Evolutionary conservation across 495 filamentous ascomycete species (phyloP).

Genomic region (Annulohypoxylon stygium): DNA sequence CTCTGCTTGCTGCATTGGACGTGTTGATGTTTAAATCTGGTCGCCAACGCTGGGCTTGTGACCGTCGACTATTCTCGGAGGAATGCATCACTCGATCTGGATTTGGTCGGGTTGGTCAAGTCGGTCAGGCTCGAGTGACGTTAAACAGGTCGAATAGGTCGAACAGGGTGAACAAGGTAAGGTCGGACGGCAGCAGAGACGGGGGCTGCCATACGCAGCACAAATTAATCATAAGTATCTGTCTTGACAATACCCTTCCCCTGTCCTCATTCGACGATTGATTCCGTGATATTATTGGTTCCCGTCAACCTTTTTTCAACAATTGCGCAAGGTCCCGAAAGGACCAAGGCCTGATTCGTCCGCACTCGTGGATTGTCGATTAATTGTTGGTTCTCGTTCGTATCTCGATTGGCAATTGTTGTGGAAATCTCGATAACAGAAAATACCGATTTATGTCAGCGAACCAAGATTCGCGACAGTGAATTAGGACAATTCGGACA

Average conservation of each 20-base stretch:
- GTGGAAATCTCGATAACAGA: background rate
- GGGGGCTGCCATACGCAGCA: constrained; percentile 48
- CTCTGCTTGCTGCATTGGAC: constrained; percentile 31
- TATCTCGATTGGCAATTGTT: background rate
- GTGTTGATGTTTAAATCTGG: constrained; percentile 53
- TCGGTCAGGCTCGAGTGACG: constrained; percentile 1
- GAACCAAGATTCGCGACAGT: constrained; percentile 11
- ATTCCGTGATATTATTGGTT: constrained; percentile 14
- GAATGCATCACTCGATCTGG: constrained; percentile 48
- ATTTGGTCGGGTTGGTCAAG: constrained; percentile 20
- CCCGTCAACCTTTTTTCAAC: background rate
- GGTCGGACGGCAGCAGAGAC: constrained; percentile 43
- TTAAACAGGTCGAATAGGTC: background rate
- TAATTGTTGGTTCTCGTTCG: background rate
- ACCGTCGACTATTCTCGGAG: constrained; percentile 49
- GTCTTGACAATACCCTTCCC: constrained; percentile 11
- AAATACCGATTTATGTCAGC: constrained; percentile 14
- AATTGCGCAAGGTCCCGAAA: background rate
- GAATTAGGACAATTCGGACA: constrained; percentile 20
- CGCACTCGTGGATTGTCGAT: constrained; percentile 13
- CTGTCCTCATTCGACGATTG: background rate
- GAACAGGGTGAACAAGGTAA: constrained; percentile 25
- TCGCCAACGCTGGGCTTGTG: constrained; percentile 40
- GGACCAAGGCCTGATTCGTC: constrained; percentile 10
- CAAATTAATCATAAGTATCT: constrained; percentile 26